These are phyloP conservation scores for Helotiales sp. DNA, from an alignment of 2,329 filamentous ascomycete species.

Conservation along the genomic window DNA sequence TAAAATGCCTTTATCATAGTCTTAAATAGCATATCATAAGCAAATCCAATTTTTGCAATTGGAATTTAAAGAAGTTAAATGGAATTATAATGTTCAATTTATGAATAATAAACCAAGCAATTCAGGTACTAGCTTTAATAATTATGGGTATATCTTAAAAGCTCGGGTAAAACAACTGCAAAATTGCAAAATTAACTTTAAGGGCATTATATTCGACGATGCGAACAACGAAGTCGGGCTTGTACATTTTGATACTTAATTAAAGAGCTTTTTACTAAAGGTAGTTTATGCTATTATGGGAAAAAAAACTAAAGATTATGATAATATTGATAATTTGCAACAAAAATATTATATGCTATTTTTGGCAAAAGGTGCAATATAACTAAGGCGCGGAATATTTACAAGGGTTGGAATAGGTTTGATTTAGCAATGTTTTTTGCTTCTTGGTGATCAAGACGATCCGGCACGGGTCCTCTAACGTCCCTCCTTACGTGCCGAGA, in stretches of 20 bases:
- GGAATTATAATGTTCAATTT: conserved; percentile 3
- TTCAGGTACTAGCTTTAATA: not conserved
- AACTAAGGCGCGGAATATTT: conserved; percentile 6
- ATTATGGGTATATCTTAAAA: conserved; percentile 3
- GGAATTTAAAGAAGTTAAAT: not conserved
- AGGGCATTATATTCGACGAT: conserved; percentile 10
- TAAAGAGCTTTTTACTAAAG: not conserved
- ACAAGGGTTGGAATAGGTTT: conserved; percentile 18
- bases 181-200: conserved; percentile 16
- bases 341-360: not conserved
- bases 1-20: not conserved
- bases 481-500: too few species aligned
- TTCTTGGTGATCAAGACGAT: conserved; percentile 12
- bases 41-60: not conserved
- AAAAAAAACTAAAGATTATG: not conserved
- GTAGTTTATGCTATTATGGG: not conserved
- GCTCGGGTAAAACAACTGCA: conserved; percentile 13
- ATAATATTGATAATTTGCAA: not conserved
- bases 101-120: not conserved
- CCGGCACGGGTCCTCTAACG: not conserved
- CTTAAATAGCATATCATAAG: not conserved
- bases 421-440: conserved; percentile 15
- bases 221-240: conserved; percentile 7
- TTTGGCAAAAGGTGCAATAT: not conserved
- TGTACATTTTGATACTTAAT: not conserved